Base-by-base conservation (phyloP, 2,329 filamentous ascomycete genomes). In the Dothidotthia symphoricarpi region DNA sequence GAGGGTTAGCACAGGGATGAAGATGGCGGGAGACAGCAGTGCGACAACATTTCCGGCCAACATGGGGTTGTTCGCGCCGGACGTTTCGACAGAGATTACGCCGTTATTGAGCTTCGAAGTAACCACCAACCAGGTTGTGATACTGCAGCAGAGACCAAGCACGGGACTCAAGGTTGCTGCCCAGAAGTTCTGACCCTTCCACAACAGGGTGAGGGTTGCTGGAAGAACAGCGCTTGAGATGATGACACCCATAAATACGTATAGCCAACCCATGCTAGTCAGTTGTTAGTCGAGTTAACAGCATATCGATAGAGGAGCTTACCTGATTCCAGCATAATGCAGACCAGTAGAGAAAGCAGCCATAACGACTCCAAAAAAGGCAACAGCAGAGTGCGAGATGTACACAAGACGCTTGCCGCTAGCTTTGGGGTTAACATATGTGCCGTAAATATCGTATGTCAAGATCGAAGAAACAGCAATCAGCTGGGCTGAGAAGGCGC, bases 181-280 rank as follows among this genome's bases (percentile, higher is more conserved):
- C 66, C 81, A 81, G 69, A 79, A 81, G 57, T 87, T 88, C 63
- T 94, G 88, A 1, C 83, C 80, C 31, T 78, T 79, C 88, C 88
- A 95, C 41, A 89, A 73, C 0, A 95, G 75, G 0, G 88, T 86
- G 45, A 95, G 71, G 0, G 87, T 83, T 0, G 88, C 86, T 0
- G 90, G 89, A 8, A 95, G 75, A 1, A 94, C 88, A 1, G 88
- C 89, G 0, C 85, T 81, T 0, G 85, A 89, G 57, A 95, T 93
- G 54, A 95, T 87, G 31, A 89, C 85, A 4, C 89, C 89, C 89
- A 95, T 95, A 61, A 95, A 78, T 1, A 95, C 72, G 59, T 93
- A 94, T 1, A 94, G 73, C 57, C 89, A 94, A 7, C 88, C 88
- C 86, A 95, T 93, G 33, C 53, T 55, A 37, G 3, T 3, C 6